Conservation (phyloP, 768 basidiomycete genomes). For the Lyophyllum decastes region DNA sequence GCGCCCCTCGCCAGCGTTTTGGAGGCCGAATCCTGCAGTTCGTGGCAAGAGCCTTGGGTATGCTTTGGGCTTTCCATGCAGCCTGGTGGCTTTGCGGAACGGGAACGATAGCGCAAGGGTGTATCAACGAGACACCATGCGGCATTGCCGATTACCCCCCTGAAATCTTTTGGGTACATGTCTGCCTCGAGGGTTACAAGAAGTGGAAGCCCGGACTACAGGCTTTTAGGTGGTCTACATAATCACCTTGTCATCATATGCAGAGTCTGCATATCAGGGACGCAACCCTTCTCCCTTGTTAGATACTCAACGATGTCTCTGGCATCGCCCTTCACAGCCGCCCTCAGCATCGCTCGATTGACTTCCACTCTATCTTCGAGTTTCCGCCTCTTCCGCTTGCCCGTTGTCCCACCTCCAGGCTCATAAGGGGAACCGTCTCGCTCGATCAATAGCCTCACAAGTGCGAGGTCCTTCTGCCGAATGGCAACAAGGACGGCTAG, state of each 20-base stretch:
- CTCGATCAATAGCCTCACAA: constrained; percentile 82
- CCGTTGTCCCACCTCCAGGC: constrained; percentile 18
- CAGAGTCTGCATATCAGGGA: constrained; percentile 74
- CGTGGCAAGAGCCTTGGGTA: constrained; percentile 43
- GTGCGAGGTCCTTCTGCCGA: constrained; percentile 58
- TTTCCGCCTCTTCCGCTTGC: constrained; percentile 46
- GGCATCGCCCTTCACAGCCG: constrained; percentile 65
- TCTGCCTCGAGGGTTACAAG: background rate
- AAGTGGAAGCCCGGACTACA: background rate
- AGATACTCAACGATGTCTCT: constrained; percentile 74
- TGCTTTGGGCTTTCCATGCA: constrained; percentile 42
- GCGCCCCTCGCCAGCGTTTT: constrained; percentile 38
- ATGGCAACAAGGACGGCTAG: constrained; percentile 81
- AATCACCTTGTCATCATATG: constrained; percentile 19
- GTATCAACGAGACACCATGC: constrained; percentile 22
- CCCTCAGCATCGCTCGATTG: constrained; percentile 59
- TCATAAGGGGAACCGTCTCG: constrained; percentile 28
- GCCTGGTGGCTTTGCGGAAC: constrained; percentile 18
- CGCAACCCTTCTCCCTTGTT: constrained; percentile 65
- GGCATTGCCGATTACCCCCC: background rate
- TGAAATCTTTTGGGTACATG: background rate
- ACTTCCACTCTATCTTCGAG: constrained; percentile 61
- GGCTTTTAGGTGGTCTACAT: background rate
- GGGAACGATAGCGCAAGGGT: constrained; percentile 9
- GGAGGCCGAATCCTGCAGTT: constrained; percentile 37